Conservation (phyloP, 371 early-diverging fungal genomes). For the Capniomyces stellatus region DNA sequence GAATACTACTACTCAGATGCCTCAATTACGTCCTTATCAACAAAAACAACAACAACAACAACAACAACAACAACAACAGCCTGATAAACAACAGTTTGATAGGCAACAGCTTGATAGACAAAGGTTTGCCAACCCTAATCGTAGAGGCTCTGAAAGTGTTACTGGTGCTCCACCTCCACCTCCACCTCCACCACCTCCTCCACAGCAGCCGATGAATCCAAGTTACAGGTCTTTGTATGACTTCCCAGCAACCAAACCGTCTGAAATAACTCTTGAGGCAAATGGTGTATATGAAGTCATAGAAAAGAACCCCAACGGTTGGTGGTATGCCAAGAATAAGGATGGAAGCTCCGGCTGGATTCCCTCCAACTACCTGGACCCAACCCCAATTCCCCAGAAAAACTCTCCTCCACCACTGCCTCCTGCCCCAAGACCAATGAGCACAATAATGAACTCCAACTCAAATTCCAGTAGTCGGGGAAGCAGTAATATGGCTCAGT, state of each 20-base stretch:
- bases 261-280: constrained; percentile 48
- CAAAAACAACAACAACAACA: no score
- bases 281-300: constrained; percentile 52
- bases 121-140: constrained; percentile 3
- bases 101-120: constrained; percentile 8
- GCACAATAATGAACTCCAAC: background rate
- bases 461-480: constrained; percentile 2
- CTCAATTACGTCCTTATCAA: no score
- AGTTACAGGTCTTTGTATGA: constrained; percentile 57
- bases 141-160: no score
- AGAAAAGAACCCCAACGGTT: constrained; percentile 64
- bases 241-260: constrained; percentile 39
- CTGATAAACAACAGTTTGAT: no score
- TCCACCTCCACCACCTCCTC: constrained; percentile 29
- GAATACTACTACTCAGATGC: no score
- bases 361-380: constrained; percentile 61
- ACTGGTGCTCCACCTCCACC: constrained; percentile 38
- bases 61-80: no score
- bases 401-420: constrained; percentile 6
- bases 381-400: constrained; percentile 9
- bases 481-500: constrained; percentile 18
- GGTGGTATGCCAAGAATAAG: constrained; percentile 44
- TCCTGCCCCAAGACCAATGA: background rate
- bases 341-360: constrained; percentile 66
- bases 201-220: constrained; percentile 30